Percentiles rank a stretch among this genome's conserved stretches.
Evolutionary conservation across 371 early-diverging fungal species (phyloP).

Genomic region (Actinomucor elegans): DNA sequence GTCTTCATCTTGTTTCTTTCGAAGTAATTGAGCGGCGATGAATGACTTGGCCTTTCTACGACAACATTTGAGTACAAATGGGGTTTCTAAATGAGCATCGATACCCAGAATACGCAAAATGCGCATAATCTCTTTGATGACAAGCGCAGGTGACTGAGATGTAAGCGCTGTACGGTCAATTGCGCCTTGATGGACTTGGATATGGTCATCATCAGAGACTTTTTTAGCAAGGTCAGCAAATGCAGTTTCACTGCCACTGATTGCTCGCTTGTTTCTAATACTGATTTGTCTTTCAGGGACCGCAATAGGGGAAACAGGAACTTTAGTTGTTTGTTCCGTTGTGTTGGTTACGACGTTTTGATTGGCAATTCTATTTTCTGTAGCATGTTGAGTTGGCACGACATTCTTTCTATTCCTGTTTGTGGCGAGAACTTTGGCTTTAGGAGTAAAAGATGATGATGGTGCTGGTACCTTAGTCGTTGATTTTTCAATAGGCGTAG

Average conservation of each 20-base stretch:
- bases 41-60: constrained; percentile 46
- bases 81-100: constrained; percentile 64
- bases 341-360: too few relatives aligned
- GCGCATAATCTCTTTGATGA: constrained; percentile 66
- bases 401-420: background rate
- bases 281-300: background rate
- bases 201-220: constrained; percentile 29
- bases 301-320: background rate
- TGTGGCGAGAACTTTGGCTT: background rate
- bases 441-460: background rate
- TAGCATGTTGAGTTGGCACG: background rate
- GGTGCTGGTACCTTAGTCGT: background rate
- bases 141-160: constrained; percentile 66
- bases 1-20: background rate
- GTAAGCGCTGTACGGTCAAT: constrained; percentile 75
- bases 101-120: constrained; percentile 69
- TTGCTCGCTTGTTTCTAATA: background rate
- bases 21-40: constrained; percentile 4
- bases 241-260: constrained; percentile 3
- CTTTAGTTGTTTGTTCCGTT: too few relatives aligned
- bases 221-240: background rate
- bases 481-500: too few relatives aligned
- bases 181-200: constrained; percentile 77
- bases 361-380: background rate
- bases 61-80: constrained; percentile 69